Base-by-base conservation (phyloP, 257 asterid genomes). In the Paraleonurus japonicus region DNA sequence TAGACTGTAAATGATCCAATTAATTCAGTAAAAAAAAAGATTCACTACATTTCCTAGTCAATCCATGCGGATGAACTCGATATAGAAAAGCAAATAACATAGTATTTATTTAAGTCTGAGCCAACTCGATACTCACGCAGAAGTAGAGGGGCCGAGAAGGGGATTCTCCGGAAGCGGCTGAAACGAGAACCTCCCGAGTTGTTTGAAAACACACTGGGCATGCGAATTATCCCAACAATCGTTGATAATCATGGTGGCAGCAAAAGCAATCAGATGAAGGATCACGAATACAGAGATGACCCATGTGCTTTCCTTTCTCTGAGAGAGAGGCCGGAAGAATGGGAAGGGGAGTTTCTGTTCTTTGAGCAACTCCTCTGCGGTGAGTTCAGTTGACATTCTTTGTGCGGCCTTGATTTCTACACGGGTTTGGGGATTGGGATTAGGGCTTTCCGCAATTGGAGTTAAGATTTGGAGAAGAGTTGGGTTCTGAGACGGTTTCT, bases 131-230 rank as follows among this genome's bases (percentile, higher is more conserved):
- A 41, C 92, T 80, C 64, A 90, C 98, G 92, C 79, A 70, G 98
- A 92, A 72, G 96, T 86, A 1, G 98, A 92, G n/a, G 98, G 98
- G 12, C 98, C 98, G 15, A 90, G 92, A 19, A 92, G 73, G 15
- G 96, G 96, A 66, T 92, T 92, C 77, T 92, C 98, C 13, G 80
- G 67, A 54, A 92, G 88, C 45, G 94, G 92, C 85, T 89, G 98
- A 79, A 89, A 86, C 72, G 98, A 92, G 68, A 92, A 81, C 53
- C 92, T 81, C 11, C 96, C 91, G 12, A 92, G 92, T 13, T 81
- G 65, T 39, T 68, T 80, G 59, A 92, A 57, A 35, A 85, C 83
- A 26, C 97, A 92, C 17, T 87, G 84, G 3, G 71, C 84, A 57
- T 85, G 89, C 24, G 97, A 92, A 16, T 81, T 87, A 4, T 70